Evolutionary conservation across 2,329 filamentous ascomycete genomes (phyloP), one percentile per base, ranked within the genome.

Genomic region (Hymenoscyphus infarciens): DNA sequence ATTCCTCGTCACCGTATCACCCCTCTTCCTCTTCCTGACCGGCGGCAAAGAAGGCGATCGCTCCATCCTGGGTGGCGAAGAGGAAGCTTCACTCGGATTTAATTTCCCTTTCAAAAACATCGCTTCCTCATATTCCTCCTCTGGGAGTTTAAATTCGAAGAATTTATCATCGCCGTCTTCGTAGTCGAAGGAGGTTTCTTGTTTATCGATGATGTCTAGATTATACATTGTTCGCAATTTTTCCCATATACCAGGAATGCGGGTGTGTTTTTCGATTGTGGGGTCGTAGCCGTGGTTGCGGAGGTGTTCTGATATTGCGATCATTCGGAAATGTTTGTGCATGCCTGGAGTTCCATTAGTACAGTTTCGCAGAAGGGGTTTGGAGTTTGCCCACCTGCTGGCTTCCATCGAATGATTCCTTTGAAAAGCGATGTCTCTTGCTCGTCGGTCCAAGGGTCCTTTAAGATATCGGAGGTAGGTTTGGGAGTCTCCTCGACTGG

Each of bases 361-460:
- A 57, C 54, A 49, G 57, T 19, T 29, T 25, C 67, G 38, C 62
- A 64, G 49, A 57, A 27, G 16, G 16, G 19, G 61, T 19, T n/a
- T 22, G 5, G 22, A 27, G 8, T n/a, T 15, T 16, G 31, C 77
- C 68, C 74, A 91, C 92, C 94, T 49, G 94, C 94, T n/a, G 95
- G 95, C 75, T 99, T 99, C 89, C 91, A 97, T 73, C 88, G 85
- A 67, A 98, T 93, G 68, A 98, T 89, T 59, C 88, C 92, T 74
- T 97, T 97, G 78, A 97, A 92, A 0, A 99, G 82, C 49, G 92
- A 93, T 1, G 91, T 92, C 68, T 96, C 89, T 76, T 99, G 95
- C 73, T 97, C 94, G 72, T 97, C 93, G 3, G 92, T 97, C 95
- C 95, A 99, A 29, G 88, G 85, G 67, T 94, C 91, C 62, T 86